phyloP scores from a whole-genome alignment of 345 rosid species.

The Rubroshorea leprosula region DNA sequence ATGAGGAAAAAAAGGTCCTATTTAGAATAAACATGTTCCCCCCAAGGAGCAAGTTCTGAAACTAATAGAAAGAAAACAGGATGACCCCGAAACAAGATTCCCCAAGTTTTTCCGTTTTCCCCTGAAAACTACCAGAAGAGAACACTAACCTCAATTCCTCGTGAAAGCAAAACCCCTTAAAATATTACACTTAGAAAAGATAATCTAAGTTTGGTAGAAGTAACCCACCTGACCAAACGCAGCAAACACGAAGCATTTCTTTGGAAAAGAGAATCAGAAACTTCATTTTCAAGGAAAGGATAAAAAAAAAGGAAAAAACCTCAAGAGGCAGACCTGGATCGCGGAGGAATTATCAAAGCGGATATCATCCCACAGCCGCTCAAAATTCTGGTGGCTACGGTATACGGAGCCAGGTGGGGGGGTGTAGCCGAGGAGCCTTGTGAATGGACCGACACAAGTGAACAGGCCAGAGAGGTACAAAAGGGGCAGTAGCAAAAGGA shows the following conservation, averaged over 20 bases:
- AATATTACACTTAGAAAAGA: background rate
- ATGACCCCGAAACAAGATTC: background rate
- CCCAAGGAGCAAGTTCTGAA: too few relatives aligned
- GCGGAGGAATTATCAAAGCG: conserved; percentile 61
- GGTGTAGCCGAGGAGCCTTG: conserved; percentile 44
- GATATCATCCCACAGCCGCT: conserved; percentile 64
- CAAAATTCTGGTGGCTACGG: conserved; percentile 68
- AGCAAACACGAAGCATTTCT: background rate
- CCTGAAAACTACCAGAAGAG: background rate
- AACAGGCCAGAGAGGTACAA: conserved; percentile 68
- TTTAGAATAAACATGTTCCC: too few relatives aligned
- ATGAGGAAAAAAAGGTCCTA: background rate
- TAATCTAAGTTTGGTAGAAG: background rate
- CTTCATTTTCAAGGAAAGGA: background rate
- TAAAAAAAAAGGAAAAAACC: background rate
- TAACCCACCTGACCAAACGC: conserved; percentile 1
- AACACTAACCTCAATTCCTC: background rate
- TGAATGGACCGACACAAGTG: conserved; percentile 79
- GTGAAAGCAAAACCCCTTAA: background rate
- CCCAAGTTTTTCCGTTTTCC: background rate
- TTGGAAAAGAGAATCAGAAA: background rate
- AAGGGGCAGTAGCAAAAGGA: conserved; percentile 51
- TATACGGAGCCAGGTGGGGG: conserved; percentile 68
- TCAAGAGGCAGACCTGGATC: conserved; percentile 37
- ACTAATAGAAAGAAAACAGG: too few relatives aligned